Conservation (phyloP, 2,329 filamentous ascomycete genomes). For the Ascochyta koolunga region DNA sequence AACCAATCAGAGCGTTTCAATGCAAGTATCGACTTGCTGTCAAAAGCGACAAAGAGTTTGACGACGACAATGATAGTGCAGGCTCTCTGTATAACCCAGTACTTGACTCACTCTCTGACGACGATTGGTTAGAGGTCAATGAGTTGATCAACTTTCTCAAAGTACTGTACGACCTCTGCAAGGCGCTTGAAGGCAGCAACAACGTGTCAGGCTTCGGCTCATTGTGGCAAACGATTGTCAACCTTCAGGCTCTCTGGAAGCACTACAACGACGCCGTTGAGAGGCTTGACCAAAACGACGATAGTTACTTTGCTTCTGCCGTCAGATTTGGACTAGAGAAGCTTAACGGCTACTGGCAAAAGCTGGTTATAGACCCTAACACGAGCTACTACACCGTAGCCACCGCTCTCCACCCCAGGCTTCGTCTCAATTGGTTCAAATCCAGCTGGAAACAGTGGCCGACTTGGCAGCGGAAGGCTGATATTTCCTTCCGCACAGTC, state of each 20-base stretch:
- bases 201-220: not conserved
- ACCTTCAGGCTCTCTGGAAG: constrained; percentile 5
- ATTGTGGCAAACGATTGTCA: constrained; percentile 13
- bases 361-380: constrained; percentile 4
- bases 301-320: constrained; percentile 2
- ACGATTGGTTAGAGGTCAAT: no score
- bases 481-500: not conserved
- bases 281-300: not conserved
- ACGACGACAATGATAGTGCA: no score
- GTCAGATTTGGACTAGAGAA: constrained; percentile 7
- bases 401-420: constrained; percentile 8
- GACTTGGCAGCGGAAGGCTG: not conserved
- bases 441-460: not conserved
- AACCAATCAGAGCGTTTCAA: no score
- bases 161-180: not conserved
- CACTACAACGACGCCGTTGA: not conserved
- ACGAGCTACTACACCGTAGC: constrained; percentile 5
- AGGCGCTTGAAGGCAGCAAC: not conserved
- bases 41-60: no score
- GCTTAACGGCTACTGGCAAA: constrained; percentile 14
- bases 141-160: no score
- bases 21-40: no score
- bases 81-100: no score
- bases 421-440: constrained; percentile 12
- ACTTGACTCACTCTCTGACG: no score